phyloP scores from a whole-genome alignment of 1,284 basidiomycete genomes.

The Macrocybe sp. region DNA sequence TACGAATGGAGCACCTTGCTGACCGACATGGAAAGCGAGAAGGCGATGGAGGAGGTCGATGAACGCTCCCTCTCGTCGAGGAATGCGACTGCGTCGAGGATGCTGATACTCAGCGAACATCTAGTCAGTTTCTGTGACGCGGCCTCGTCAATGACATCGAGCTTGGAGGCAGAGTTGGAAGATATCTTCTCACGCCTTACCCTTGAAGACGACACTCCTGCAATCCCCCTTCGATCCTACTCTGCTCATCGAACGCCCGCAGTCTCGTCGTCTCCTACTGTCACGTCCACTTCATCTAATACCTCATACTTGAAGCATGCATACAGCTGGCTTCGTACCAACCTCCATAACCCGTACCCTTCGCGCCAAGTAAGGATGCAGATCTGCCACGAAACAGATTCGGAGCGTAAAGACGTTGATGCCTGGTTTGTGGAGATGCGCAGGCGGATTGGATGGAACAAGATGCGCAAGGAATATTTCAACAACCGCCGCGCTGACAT shows the following conservation, averaged over 20 bases:
- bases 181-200: neutral
- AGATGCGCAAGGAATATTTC: constrained; percentile 18
- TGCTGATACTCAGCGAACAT: neutral
- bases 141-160: neutral
- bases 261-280: too few relatives aligned
- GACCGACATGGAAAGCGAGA: neutral
- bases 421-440: constrained; percentile 33
- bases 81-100: neutral
- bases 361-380: constrained; percentile 11
- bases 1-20: neutral
- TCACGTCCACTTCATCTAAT: too few relatives aligned
- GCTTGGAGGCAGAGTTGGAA: neutral
- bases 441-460: constrained; percentile 35
- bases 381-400: constrained; percentile 9
- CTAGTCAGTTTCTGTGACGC: neutral
- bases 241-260: too few relatives aligned
- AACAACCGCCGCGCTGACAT: constrained; percentile 6
- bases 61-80: neutral
- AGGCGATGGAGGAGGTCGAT: neutral
- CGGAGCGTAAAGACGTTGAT: constrained; percentile 16
- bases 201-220: neutral
- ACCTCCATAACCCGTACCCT: constrained; percentile 29
- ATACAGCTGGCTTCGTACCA: constrained; percentile 26
- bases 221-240: neutral
- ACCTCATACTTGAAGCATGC: constrained; percentile 13